Percentiles rank a stretch among this genome's conserved stretches.
Conservation (phyloP, 2,329 filamentous ascomycete genomes). For the Epichloe glyceriae region DNA sequence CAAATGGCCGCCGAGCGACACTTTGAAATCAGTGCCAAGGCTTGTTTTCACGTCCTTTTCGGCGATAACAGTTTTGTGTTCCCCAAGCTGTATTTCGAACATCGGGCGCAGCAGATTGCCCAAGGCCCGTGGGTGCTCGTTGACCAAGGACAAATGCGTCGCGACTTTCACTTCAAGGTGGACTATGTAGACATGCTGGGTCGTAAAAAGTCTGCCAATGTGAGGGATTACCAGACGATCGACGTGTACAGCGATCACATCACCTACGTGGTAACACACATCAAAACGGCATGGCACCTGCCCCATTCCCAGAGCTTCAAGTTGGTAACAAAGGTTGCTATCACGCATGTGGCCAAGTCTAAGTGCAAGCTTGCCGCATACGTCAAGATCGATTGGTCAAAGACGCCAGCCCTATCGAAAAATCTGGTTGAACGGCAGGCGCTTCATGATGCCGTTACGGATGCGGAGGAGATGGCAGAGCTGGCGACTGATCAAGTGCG, state of each 20-base stretch:
- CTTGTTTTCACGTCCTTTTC: constrained; percentile 90
- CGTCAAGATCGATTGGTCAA: constrained; percentile 77
- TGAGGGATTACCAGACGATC: constrained; percentile 76
- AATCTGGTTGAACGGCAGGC: constrained; percentile 56
- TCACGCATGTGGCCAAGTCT: constrained; percentile 85
- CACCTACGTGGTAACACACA: constrained; percentile 51
- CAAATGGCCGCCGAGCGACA: constrained; percentile 63
- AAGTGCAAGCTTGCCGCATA: constrained; percentile 86
- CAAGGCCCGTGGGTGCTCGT: constrained; percentile 73
- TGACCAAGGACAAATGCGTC: constrained; percentile 57
- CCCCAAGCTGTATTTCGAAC: constrained; percentile 77
- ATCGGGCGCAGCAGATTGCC: constrained; percentile 63
- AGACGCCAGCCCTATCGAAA: constrained; percentile 47
- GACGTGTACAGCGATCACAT: constrained; percentile 69
- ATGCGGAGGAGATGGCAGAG: constrained; percentile 63
- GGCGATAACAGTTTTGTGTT: constrained; percentile 94
- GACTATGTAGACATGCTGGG: constrained; percentile 54
- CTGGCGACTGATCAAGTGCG: constrained; percentile 66
- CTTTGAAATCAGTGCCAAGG: constrained; percentile 86
- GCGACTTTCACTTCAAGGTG: constrained; percentile 72
- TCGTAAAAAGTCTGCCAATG: constrained; percentile 43
- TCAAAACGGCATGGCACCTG: constrained; percentile 65
- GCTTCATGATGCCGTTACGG: constrained; percentile 58
- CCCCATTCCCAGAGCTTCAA: constrained; percentile 70
- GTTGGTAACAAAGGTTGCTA: constrained; percentile 79